Evolutionary conservation across 1,284 basidiomycete species (phyloP).

Genomic region (Ganoderma resinaceum): DNA sequence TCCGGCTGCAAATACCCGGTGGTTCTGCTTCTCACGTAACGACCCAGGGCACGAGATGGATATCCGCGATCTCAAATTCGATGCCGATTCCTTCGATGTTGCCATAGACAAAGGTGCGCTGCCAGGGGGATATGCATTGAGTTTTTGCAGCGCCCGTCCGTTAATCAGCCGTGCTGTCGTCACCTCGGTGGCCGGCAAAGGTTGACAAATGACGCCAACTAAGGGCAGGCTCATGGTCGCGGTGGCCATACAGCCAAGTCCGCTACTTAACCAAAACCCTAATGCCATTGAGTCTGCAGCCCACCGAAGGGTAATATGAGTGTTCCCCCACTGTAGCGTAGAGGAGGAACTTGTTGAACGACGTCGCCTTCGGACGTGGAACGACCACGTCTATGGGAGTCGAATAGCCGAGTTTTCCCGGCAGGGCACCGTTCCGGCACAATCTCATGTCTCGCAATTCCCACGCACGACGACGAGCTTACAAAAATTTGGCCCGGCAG

Average conservation of each 20-base stretch:
- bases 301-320: not conserved
- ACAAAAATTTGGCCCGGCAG: conserved; percentile 39
- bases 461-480: not conserved
- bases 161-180: not conserved
- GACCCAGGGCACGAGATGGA: conserved; percentile 88
- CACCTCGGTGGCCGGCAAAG: not conserved
- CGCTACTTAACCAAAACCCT: too few species aligned
- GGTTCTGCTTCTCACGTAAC: not conserved
- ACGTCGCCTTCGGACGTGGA: not conserved
- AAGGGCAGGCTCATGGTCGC: too few species aligned
- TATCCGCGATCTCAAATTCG: conserved; percentile 76
- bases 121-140: not conserved
- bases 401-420: too few species aligned
- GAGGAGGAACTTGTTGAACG: too few species aligned
- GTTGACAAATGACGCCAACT: not conserved
- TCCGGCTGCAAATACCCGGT: not conserved
- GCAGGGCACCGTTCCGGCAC: not conserved
- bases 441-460: not conserved
- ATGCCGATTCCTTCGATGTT: conserved; percentile 77
- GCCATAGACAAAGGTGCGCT: conserved; percentile 86
- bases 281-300: too few species aligned
- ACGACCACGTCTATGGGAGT: not conserved
- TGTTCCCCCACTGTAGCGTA: not conserved
- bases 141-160: not conserved
- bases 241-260: too few species aligned